Evolutionary conservation across 2,329 filamentous ascomycete genomes (phyloP).

Genomic region (Ramichloridium luteum): DNA sequence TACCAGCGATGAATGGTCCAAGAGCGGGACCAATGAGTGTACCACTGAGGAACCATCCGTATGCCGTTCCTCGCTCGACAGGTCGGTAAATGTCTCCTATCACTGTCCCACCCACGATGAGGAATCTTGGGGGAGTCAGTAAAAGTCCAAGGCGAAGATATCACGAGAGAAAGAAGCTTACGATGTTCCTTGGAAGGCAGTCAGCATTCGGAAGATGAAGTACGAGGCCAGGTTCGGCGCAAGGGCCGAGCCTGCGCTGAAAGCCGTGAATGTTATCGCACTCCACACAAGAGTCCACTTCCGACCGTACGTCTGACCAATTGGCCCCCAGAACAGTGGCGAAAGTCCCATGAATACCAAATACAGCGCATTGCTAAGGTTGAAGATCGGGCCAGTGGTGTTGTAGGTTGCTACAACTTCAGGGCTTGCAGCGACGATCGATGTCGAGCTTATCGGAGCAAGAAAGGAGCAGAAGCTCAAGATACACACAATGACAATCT

Average conservation of each 20-base stretch:
- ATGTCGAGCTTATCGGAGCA: constrained; percentile 62
- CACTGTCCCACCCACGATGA: constrained; percentile 58
- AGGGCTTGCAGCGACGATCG: constrained; percentile 59
- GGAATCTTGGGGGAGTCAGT: constrained; percentile 39
- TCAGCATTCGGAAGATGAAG: constrained; percentile 61
- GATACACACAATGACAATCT: constrained; percentile 54
- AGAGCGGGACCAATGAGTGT: constrained; percentile 60
- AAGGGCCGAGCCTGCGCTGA: constrained; percentile 60
- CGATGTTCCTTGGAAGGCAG: constrained; percentile 60
- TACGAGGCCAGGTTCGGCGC: constrained; percentile 59
- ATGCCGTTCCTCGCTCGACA: constrained; percentile 57
- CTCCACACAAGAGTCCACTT: constrained; percentile 44
- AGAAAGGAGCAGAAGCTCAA: constrained; percentile 65
- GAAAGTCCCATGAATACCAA: constrained; percentile 61
- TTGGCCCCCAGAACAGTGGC: constrained; percentile 59
- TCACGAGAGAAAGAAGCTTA: neutral
- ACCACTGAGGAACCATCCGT: constrained; percentile 50
- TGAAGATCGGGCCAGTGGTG: neutral
- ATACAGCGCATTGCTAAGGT: constrained; percentile 58
- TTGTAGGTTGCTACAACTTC: constrained; percentile 46
- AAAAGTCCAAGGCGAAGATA: neutral
- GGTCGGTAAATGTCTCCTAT: constrained; percentile 47
- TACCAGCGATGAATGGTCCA: constrained; percentile 57
- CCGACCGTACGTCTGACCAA: constrained; percentile 41
- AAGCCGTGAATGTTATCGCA: constrained; percentile 50